Conservation (phyloP, 257 asterid species). For the Jaltomata sinuosa region DNA sequence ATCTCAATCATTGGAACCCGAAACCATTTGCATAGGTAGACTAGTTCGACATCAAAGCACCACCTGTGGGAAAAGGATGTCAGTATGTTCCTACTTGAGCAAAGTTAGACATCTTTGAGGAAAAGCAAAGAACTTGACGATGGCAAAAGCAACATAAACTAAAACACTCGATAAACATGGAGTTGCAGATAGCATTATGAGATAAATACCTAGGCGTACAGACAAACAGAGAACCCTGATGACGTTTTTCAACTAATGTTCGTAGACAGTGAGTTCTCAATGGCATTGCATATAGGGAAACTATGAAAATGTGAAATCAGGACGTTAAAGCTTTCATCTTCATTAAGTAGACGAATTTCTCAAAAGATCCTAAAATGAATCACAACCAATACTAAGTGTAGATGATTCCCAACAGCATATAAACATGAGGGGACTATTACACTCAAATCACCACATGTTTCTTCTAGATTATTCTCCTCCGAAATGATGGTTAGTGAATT, state of each 20-base stretch:
- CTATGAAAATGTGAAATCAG: not conserved
- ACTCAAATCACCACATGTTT: not conserved
- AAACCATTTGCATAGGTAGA: constrained; percentile 68
- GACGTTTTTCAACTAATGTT: not conserved
- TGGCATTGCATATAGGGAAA: not conserved
- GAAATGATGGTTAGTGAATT: not conserved
- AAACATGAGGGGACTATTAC: not conserved
- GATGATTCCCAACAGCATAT: not conserved
- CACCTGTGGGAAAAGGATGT: constrained; percentile 43
- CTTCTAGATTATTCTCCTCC: not conserved
- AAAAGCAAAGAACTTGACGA: not conserved
- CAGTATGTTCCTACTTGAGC: not conserved
- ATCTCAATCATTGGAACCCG: constrained; percentile 69
- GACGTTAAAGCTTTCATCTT: not conserved
- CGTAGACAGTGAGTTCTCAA: not conserved
- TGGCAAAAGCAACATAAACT: not conserved
- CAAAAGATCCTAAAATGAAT: not conserved
- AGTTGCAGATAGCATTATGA: not conserved
- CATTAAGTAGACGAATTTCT: not conserved
- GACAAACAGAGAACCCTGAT: not conserved
- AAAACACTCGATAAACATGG: not conserved
- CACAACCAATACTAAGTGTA: not conserved
- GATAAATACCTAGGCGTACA: not conserved
- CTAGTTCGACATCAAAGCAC: constrained; percentile 96
- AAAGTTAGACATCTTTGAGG: not conserved